Evolutionary conservation across 768 basidiomycete genomes (phyloP).

Genomic region (Chiua virens): DNA sequence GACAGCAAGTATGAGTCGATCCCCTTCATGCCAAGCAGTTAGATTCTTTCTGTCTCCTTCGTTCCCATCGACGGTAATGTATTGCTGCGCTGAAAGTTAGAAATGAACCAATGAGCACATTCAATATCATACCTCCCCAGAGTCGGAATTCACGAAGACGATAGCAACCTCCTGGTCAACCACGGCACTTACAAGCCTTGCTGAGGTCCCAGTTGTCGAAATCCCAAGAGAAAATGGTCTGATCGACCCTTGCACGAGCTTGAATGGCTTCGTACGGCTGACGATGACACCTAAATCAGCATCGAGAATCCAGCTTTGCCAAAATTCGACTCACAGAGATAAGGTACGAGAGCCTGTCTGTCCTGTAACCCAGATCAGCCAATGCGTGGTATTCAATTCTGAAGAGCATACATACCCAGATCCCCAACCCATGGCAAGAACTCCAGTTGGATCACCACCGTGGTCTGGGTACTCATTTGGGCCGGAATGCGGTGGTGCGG

Average conservation of each 20-base stretch:
- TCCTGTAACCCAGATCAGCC: conserved; percentile 35
- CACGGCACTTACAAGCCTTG: conserved; percentile 48
- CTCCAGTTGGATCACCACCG: conserved; percentile 58
- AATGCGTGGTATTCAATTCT: background rate
- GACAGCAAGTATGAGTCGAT: conserved; percentile 48
- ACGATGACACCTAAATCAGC: background rate
- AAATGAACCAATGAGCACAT: background rate
- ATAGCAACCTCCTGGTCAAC: conserved; percentile 60
- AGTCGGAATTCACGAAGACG: conserved; percentile 82
- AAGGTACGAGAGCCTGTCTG: conserved; percentile 76
- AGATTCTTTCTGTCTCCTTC: conserved; percentile 39
- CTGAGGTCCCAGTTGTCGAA: conserved; percentile 67
- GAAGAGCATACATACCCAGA: conserved; percentile 49
- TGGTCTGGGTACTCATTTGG: conserved; percentile 70
- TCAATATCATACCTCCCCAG: conserved; percentile 58
- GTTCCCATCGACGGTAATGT: conserved; percentile 60
- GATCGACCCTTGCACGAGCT: conserved; percentile 61
- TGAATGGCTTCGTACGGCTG: conserved; percentile 85
- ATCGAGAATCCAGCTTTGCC: background rate
- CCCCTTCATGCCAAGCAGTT: conserved; percentile 38
- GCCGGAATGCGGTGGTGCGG: conserved; percentile 61
- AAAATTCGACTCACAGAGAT: conserved; percentile 51
- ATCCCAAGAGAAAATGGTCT: conserved; percentile 64
- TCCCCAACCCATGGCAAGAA: conserved; percentile 93
- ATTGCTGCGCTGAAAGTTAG: conserved; percentile 34